phyloP scores from a whole-genome alignment of 768 basidiomycete genomes.

The Tulasnella sp. region DNA sequence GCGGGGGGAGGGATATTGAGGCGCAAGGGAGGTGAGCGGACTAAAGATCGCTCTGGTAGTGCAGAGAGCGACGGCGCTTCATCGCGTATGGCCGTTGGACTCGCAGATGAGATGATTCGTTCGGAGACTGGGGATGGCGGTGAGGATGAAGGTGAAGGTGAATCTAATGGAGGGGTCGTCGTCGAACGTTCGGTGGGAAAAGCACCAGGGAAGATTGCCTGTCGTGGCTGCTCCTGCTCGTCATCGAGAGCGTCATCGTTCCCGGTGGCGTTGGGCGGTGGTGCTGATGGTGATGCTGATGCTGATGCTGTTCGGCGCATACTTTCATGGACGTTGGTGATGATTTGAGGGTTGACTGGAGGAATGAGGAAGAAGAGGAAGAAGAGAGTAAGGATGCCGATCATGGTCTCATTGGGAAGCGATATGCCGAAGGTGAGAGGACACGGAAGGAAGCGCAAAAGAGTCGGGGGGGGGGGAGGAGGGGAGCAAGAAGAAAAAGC shows the following conservation, averaged over 20 bases:
- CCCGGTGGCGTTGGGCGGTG: not conserved
- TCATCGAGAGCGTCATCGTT: not conserved
- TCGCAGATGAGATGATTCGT: not conserved
- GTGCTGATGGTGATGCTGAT: not conserved
- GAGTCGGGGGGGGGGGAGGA: not conserved
- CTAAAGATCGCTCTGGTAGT: not conserved
- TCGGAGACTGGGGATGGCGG: not conserved
- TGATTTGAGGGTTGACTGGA: not conserved
- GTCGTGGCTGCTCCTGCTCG: not conserved
- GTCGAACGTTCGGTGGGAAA: not conserved
- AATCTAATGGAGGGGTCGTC: slow-evolving; percentile 4
- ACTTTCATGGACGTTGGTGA: not conserved
- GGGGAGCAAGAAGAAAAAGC: not conserved
- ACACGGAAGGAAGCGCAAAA: no score
- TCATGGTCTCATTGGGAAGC: not conserved
- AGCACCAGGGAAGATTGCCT: not conserved
- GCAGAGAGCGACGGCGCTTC: not conserved
- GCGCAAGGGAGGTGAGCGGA: not conserved
- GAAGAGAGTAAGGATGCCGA: not conserved
- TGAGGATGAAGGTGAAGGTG: not conserved
- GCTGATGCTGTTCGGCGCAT: not conserved
- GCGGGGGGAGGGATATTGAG: slow-evolving; percentile 8
- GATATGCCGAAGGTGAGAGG: no score
- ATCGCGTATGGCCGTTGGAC: not conserved
- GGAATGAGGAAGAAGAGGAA: slow-evolving; percentile 1